Evolutionary conservation across 768 basidiomycete genomes (phyloP).

Genomic region (Lactarius hatsudake): DNA sequence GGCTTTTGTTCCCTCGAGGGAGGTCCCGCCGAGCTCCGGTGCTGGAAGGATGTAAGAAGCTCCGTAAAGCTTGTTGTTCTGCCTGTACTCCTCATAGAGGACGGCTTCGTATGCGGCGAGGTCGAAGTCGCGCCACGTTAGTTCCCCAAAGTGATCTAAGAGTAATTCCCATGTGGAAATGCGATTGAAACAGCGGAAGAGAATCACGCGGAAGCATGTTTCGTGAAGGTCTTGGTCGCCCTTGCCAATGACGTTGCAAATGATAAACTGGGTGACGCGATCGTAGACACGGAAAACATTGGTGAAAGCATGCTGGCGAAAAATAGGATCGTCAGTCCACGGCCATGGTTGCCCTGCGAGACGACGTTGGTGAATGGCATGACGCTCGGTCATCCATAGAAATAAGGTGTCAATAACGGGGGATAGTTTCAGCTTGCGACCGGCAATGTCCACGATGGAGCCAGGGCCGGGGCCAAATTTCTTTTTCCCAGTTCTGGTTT

Average conservation of each 20-base stretch:
- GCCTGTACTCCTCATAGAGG: slow-evolving; percentile 41
- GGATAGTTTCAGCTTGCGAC: slow-evolving; percentile 28
- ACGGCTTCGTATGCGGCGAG: slow-evolving; percentile 52
- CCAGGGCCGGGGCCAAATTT: slow-evolving; percentile 19
- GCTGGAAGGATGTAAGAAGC: slow-evolving; percentile 71
- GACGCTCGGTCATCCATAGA: slow-evolving; percentile 35
- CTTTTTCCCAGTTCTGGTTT: slow-evolving; percentile 11
- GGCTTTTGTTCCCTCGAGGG: slow-evolving; percentile 29
- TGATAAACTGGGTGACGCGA: slow-evolving; percentile 64
- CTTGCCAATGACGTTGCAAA: slow-evolving; percentile 65
- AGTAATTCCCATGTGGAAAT: slow-evolving; percentile 72
- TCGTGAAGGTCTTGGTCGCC: slow-evolving; percentile 60
- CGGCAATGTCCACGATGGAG: slow-evolving; percentile 30
- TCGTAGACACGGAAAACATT: slow-evolving; percentile 76
- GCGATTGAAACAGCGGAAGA: slow-evolving; percentile 71
- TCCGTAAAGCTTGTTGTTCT: slow-evolving; percentile 56
- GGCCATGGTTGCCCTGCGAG: slow-evolving; percentile 32
- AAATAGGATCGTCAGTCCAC: slow-evolving; percentile 66
- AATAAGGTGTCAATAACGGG: slow-evolving; percentile 34
- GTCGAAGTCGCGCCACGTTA: slow-evolving; percentile 61
- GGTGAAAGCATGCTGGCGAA: slow-evolving; percentile 60
- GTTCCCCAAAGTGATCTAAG: slow-evolving; percentile 47
- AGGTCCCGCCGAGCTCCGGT: slow-evolving; percentile 47
- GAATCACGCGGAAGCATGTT: slow-evolving; percentile 64
- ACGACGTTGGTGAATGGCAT: slow-evolving; percentile 33